Conservation (phyloP, 352 stramenopile species). For the Phytophthora lateralis region DNA sequence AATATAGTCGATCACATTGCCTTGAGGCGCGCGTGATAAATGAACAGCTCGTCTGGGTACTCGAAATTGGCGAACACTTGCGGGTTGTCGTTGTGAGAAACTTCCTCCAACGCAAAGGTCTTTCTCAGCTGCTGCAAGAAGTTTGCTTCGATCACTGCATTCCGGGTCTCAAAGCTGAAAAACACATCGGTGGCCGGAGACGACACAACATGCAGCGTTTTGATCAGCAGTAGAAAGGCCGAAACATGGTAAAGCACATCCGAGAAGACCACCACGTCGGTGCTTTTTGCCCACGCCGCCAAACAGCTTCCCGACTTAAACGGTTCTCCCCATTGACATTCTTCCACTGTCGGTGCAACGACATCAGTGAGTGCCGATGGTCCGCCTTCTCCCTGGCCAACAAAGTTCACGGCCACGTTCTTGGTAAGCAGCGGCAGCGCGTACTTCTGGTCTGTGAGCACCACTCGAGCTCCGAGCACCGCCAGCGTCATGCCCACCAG, state of each 20-base stretch:
- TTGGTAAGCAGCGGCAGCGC: constrained; percentile 51
- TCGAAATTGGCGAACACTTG: constrained; percentile 39
- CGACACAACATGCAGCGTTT: constrained; percentile 39
- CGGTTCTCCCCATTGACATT: constrained; percentile 48
- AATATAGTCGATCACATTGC: constrained; percentile 16
- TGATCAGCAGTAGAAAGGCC: constrained; percentile 41
- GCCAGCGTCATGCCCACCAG: constrained; percentile 57
- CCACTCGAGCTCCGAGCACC: constrained; percentile 46
- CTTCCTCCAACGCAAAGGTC: constrained; percentile 34
- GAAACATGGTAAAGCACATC: constrained; percentile 57
- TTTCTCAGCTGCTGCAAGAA: constrained; percentile 41
- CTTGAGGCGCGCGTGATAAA: constrained; percentile 43
- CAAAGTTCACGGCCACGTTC: constrained; percentile 56
- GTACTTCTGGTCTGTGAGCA: constrained; percentile 59
- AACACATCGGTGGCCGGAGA: constrained; percentile 36
- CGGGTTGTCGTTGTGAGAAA: constrained; percentile 22
- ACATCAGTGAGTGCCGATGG: background rate
- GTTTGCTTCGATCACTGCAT: constrained; percentile 39
- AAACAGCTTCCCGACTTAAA: constrained; percentile 28
- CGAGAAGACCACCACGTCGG: constrained; percentile 53
- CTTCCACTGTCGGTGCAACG: constrained; percentile 32
- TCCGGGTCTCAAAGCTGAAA: constrained; percentile 56
- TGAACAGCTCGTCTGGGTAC: constrained; percentile 50
- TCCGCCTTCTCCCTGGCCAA: background rate
- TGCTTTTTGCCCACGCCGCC: constrained; percentile 28